Conservation (phyloP, 257 asterid species). For the Asclepias syriaca region DNA sequence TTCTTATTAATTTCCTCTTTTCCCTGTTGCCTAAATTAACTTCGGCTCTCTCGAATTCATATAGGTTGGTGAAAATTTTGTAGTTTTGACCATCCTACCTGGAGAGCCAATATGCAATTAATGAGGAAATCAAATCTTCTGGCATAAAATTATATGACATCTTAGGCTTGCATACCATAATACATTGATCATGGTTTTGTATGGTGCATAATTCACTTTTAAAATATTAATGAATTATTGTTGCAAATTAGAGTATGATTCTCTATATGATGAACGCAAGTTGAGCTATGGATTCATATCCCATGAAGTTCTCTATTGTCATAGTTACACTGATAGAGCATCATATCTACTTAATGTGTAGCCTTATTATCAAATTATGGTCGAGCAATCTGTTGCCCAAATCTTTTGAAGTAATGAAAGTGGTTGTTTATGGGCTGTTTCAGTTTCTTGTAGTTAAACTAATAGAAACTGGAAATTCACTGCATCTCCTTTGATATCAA, state of each 20-base stretch:
- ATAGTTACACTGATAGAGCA: conserved; percentile 30
- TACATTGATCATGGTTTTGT: too few relatives aligned
- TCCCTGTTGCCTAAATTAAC: conserved; percentile 61
- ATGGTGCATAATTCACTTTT: not conserved
- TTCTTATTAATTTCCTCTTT: conserved; percentile 49
- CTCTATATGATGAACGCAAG: conserved; percentile 16
- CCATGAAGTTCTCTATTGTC: conserved; percentile 26
- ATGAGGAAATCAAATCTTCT: not conserved
- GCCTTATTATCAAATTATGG: not conserved
- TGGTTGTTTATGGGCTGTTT: not conserved
- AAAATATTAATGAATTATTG: not conserved
- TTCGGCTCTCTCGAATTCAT: conserved; percentile 14
- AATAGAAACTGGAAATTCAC: not conserved
- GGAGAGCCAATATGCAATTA: conserved; percentile 15
- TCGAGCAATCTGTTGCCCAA: not conserved
- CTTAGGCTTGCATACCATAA: not conserved
- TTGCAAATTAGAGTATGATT: not conserved
- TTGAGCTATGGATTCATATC: conserved; percentile 17
- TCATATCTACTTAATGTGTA: not conserved
- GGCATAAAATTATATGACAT: too few relatives aligned
- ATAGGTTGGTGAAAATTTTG: conserved; percentile 13
- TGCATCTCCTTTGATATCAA: not conserved
- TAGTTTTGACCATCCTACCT: not conserved
- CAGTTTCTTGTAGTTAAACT: not conserved
- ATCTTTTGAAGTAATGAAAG: too few relatives aligned